Percentiles rank a stretch among this genome's conserved stretches.
Evolutionary conservation across 2,329 filamentous ascomycete species (phyloP).

Genomic region (Hymenoscyphus infarciens): DNA sequence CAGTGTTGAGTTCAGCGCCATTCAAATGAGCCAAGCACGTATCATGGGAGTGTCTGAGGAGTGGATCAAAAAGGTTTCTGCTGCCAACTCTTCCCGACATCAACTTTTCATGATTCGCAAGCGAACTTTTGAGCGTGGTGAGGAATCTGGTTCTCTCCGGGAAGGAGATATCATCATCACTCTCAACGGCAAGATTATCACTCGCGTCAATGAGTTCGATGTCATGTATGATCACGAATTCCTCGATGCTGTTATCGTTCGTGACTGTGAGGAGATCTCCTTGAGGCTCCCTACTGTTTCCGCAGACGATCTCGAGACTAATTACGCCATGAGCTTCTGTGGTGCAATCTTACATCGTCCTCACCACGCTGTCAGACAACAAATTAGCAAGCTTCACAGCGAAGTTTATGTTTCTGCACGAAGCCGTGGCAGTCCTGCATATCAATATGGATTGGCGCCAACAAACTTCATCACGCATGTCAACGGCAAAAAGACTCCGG

Average conservation of each 20-base stretch:
- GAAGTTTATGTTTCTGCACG: slow-evolving; percentile 94
- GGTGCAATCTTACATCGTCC: slow-evolving; percentile 90
- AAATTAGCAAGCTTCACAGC: slow-evolving; percentile 93
- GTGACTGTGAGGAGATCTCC: slow-evolving; percentile 74
- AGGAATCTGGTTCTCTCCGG: slow-evolving; percentile 62
- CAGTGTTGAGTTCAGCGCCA: slow-evolving; percentile 89
- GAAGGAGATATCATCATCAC: slow-evolving; percentile 93
- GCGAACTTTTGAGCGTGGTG: slow-evolving; percentile 65
- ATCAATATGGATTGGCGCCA: slow-evolving; percentile 87
- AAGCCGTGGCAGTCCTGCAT: slow-evolving; percentile 76
- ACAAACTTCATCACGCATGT: slow-evolving; percentile 98
- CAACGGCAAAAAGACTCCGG: slow-evolving; percentile 80
- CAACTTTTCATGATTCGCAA: slow-evolving; percentile 99
- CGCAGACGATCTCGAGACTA: slow-evolving; percentile 87
- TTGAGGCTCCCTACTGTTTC: slow-evolving; percentile 80
- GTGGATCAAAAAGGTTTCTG: slow-evolving; percentile 88
- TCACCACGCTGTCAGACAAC: slow-evolving; percentile 93
- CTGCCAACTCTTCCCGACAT: slow-evolving; percentile 85
- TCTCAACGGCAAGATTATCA: slow-evolving; percentile 88
- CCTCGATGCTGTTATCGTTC: slow-evolving; percentile 81
- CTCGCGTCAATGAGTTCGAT: slow-evolving; percentile 86
- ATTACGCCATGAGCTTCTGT: slow-evolving; percentile 89
- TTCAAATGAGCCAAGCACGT: slow-evolving; percentile 94
- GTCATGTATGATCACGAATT: slow-evolving; percentile 89
- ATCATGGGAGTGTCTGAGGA: slow-evolving; percentile 96